These are phyloP conservation scores for Hygrophoropsis aurantiaca DNA, from an alignment of 768 basidiomycete species.

Conservation along the genomic window DNA sequence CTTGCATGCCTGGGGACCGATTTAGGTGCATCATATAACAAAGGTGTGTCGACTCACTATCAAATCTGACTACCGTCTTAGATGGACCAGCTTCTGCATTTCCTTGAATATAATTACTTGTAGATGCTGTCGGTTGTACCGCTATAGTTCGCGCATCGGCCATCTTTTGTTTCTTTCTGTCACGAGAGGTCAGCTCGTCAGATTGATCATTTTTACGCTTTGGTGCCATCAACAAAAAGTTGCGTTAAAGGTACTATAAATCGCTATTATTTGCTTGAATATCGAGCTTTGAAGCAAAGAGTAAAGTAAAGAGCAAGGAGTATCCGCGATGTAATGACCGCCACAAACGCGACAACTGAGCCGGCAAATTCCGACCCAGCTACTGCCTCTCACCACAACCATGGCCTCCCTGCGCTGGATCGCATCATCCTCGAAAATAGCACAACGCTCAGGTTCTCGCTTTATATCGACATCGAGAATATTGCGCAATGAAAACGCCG, in stretches of 20 bases:
- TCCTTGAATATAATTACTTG: constrained; percentile 8
- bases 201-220: constrained; percentile 39
- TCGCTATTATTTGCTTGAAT: too few species aligned
- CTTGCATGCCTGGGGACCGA: constrained; percentile 46
- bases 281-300: too few species aligned
- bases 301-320: too few species aligned
- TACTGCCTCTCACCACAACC: constrained; percentile 8
- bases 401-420: constrained; percentile 40
- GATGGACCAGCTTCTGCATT: constrained; percentile 42
- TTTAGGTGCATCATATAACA: neutral
- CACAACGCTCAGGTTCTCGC: constrained; percentile 27
- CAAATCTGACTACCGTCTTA: constrained; percentile 32
- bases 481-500: constrained; percentile 41
- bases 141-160: constrained; percentile 64
- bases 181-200: constrained; percentile 36
- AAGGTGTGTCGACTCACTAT: constrained; percentile 33
- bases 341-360: constrained; percentile 3
- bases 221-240: constrained; percentile 31
- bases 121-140: constrained; percentile 43
- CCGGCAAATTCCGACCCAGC: constrained; percentile 23
- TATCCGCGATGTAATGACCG: neutral
- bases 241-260: too few species aligned
- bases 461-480: constrained; percentile 44
- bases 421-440: constrained; percentile 13
- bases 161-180: constrained; percentile 72